Conservation (phyloP, 768 basidiomycete genomes). For the Rhizopogon salebrosus region DNA sequence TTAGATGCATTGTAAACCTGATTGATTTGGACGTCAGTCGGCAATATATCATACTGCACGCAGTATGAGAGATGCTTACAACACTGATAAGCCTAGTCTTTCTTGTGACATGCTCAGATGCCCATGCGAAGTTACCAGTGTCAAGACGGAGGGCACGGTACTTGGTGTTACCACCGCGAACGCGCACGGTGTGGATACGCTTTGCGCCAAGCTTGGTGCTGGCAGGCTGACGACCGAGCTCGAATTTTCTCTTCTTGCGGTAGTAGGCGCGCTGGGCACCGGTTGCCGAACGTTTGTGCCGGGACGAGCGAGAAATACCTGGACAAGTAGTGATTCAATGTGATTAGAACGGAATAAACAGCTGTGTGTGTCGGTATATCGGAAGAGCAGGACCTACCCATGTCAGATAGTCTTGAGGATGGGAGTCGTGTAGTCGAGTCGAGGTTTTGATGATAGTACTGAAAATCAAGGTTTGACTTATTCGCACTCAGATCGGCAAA, state of each 20-base stretch:
- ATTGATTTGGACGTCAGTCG: conserved; percentile 23
- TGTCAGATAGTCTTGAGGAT: conserved; percentile 71
- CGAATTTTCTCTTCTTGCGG: conserved; percentile 99
- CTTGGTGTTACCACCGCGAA: conserved; percentile 94
- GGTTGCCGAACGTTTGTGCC: conserved; percentile 94
- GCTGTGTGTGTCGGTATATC: not conserved
- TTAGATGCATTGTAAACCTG: conserved; percentile 99
- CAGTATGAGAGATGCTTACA: conserved; percentile 45
- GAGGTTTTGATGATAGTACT: conserved; percentile 50
- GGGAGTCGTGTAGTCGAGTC: conserved; percentile 37
- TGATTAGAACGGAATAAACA: conserved; percentile 6
- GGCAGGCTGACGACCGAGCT: conserved; percentile 97
- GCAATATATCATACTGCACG: not conserved
- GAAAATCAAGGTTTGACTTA: conserved; percentile 31
- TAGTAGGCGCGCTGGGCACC: conserved; percentile 92
- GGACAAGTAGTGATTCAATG: conserved; percentile 7
- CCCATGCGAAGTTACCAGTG: conserved; percentile 98
- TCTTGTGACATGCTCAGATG: conserved; percentile 85
- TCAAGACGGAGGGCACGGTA: conserved; percentile 96
- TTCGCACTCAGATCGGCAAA: conserved; percentile 25
- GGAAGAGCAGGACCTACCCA: conserved; percentile 56
- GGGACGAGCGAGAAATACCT: conserved; percentile 97
- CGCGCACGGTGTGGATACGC: conserved; percentile 92
- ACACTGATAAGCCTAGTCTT: conserved; percentile 97
- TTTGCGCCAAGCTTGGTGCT: conserved; percentile 95